These are phyloP conservation scores for Dryadomyces sulphureus DNA, from an alignment of 2,329 filamentous ascomycete genomes.

Conservation along the genomic window DNA sequence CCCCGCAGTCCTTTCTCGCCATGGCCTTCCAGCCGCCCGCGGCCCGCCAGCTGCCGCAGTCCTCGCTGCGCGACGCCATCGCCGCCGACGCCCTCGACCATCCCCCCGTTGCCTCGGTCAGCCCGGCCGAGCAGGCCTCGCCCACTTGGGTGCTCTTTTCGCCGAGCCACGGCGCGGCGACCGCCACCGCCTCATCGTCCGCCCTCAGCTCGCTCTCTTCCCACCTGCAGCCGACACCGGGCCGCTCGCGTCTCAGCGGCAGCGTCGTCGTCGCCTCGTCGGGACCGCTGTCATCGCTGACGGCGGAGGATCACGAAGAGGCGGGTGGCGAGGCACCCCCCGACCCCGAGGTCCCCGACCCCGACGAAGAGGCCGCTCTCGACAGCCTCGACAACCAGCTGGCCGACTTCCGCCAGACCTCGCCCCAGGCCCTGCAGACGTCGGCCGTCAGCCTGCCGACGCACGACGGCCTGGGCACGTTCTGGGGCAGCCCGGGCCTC, in stretches of 20 bases:
- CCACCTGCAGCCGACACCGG: not conserved
- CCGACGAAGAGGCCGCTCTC: constrained; percentile 62
- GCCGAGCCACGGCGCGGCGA: not conserved
- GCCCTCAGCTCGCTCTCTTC: not conserved
- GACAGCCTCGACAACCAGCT: constrained; percentile 90
- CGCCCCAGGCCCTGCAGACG: constrained; percentile 10
- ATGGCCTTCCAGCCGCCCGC: not conserved
- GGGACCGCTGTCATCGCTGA: not conserved
- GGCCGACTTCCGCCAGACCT: constrained; percentile 56
- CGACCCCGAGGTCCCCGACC: constrained; percentile 6
- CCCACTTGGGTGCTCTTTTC: not conserved
- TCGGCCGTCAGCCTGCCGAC: constrained; percentile 45
- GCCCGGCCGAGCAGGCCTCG: not conserved
- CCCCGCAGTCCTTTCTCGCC: not conserved
- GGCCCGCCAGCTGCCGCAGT: not conserved
- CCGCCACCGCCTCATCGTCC: not conserved
- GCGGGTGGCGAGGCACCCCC: not conserved
- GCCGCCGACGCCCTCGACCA: not conserved
- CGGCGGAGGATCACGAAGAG: not conserved
- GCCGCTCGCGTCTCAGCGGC: not conserved
- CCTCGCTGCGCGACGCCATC: not conserved
- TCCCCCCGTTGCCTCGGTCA: not conserved
- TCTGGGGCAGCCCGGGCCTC: constrained; percentile 33
- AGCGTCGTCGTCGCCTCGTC: not conserved
- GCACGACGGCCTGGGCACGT: constrained; percentile 85